These are phyloP conservation scores for Clavariopsis aquatica DNA, from an alignment of 495 filamentous ascomycete genomes.

Conservation along the genomic window DNA sequence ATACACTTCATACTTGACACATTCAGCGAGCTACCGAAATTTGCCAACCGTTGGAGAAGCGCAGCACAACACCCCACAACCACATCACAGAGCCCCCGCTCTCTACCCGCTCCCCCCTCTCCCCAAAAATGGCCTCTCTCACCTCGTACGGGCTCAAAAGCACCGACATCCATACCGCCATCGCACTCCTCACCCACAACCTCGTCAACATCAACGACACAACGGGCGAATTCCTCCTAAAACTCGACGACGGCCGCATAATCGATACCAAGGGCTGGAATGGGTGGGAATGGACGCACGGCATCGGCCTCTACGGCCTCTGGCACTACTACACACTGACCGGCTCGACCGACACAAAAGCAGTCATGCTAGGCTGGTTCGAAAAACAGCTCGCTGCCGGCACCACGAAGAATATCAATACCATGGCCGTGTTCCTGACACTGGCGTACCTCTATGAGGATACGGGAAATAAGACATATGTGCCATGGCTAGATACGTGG, in stretches of 20 bases:
- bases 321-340: constrained; percentile 74
- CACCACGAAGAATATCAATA: constrained; percentile 81
- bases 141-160: constrained; percentile 19
- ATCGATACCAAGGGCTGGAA: constrained; percentile 80
- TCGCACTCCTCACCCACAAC: constrained; percentile 64
- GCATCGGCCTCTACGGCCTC: constrained; percentile 74
- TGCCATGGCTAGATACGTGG: constrained; percentile 73
- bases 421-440: constrained; percentile 71
- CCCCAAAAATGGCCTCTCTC: constrained; percentile 22
- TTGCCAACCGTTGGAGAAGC: not conserved
- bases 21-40: not conserved
- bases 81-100: not conserved
- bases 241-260: constrained; percentile 65
- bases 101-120: not conserved
- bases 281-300: constrained; percentile 82
- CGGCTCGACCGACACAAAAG: constrained; percentile 52
- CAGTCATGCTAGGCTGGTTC: constrained; percentile 71
- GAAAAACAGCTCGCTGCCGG: constrained; percentile 62
- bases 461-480: constrained; percentile 59
- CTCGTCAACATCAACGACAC: constrained; percentile 70
- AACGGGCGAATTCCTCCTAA: constrained; percentile 67
- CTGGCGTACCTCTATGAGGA: constrained; percentile 71
- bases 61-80: not conserved
- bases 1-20: not conserved
- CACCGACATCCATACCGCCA: constrained; percentile 52